These are phyloP conservation scores for Solanum tacnaense DNA, from an alignment of 257 asterid species.

Conservation along the genomic window DNA sequence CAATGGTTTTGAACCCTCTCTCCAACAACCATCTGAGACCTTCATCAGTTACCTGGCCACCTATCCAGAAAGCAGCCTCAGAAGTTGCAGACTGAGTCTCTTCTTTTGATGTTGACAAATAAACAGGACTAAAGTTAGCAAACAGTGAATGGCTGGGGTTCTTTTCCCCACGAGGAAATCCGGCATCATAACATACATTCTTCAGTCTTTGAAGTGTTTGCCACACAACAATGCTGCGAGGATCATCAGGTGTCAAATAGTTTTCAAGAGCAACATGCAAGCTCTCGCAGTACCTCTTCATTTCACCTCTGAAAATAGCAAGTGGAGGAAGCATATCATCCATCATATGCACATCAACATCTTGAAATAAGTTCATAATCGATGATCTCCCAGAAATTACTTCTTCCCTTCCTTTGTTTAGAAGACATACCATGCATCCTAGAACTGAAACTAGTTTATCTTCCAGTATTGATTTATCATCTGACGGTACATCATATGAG, in stretches of 20 bases:
- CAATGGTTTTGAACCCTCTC: conserved; percentile 72
- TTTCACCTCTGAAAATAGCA: conserved; percentile 83
- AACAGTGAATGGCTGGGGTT: conserved; percentile 66
- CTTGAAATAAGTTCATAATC: conserved; percentile 48
- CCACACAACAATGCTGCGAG: conserved; percentile 71
- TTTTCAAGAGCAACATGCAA: conserved; percentile 87
- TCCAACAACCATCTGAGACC: conserved; percentile 74
- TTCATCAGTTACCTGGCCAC: conserved; percentile 94
- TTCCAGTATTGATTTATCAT: conserved; percentile 71
- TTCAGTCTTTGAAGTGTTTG: conserved; percentile 80
- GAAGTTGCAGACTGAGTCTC: conserved; percentile 22
- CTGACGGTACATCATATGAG: conserved; percentile 73
- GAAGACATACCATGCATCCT: conserved; percentile 95
- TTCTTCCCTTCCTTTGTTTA: conserved; percentile 92
- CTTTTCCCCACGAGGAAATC: conserved; percentile 66
- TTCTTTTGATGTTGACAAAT: conserved; percentile 41
- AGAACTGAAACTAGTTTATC: conserved; percentile 92
- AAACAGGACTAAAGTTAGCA: conserved; percentile 84
- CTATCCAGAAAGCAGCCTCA: conserved; percentile 80
- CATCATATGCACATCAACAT: conserved; percentile 35
- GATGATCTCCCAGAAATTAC: conserved; percentile 80
- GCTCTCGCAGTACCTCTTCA: conserved; percentile 97
- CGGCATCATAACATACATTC: conserved; percentile 80
- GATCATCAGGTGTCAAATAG: conserved; percentile 75
- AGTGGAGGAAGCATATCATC: conserved; percentile 80